Base-by-base conservation (phyloP, 345 rosid genomes). In the Dipteronia sinensis region DNA sequence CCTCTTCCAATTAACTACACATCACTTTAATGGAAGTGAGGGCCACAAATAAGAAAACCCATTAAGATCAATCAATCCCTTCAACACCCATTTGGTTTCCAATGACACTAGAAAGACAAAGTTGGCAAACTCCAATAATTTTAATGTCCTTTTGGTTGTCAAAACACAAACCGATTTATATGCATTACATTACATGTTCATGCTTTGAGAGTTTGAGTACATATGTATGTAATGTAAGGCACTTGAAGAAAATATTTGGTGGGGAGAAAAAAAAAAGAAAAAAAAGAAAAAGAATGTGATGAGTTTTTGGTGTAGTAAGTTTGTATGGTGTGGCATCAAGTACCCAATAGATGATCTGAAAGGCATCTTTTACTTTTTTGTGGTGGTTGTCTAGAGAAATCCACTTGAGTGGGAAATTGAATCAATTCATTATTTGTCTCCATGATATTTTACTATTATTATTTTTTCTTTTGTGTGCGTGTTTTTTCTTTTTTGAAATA, bases 321-420 rank as follows among this genome's bases (percentile, higher is more conserved):
- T 27, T 74, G 5, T 17, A 56, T 74, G 59, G 34, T 23, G n/a
- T 42, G 69, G 58, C 59, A 62, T 74, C 38, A 63, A 63, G 46
- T 46, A 34, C 38, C 55, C 44, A 6, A 27, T 47, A 29, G 76
- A 62, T 61, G 76, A 62, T 61, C 56, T 73, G 76, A 73, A 74
- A 74, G 61, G 62, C 70, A 74, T 74, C 77, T 47, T 64, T 74
- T 74, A 47, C 70, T 74, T 74, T 69, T 47, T 22, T 64, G 47
- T 3, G 77, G 77, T 74, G 69, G 69, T 74, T 74, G 62, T 61
- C 51, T 73, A 53, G 0, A 10, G 40, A 16, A 62, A n/a, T 61
- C 46, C 69, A 74, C 69, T 74, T 11, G 69, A 74, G 77, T 74
- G 69, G 58, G 42, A 17, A 27, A 25, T 74, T 74, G 77, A 74